phyloP scores from a whole-genome alignment of 2,329 filamentous ascomycete genomes.

The Coniochaeta hoffmannii region DNA sequence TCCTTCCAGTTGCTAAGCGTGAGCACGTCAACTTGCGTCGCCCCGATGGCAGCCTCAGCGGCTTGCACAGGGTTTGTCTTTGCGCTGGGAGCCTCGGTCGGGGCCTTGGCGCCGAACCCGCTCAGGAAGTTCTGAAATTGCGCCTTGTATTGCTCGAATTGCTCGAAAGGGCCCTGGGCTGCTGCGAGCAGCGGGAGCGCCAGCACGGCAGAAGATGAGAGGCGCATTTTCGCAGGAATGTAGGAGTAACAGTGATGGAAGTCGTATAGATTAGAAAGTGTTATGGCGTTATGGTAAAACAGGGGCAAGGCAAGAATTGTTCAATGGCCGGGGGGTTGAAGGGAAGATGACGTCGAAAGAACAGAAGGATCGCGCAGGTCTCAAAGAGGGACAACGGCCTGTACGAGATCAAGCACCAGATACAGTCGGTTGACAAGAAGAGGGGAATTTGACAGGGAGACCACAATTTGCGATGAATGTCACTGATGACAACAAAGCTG shows the following conservation, averaged over 20 bases:
- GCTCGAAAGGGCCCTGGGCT: slow-evolving; percentile 33
- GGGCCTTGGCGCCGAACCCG: slow-evolving; percentile 43
- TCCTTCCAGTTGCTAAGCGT: slow-evolving; percentile 66
- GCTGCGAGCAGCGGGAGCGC: slow-evolving; percentile 49
- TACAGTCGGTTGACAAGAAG: neutral
- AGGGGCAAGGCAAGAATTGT: neutral
- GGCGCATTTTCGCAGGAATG: slow-evolving; percentile 45
- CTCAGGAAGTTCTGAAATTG: slow-evolving; percentile 59
- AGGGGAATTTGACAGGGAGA: neutral
- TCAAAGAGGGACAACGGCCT: neutral
- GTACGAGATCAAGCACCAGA: neutral
- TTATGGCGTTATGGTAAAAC: neutral
- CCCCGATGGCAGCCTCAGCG: slow-evolving; percentile 36
- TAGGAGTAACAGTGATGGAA: neutral
- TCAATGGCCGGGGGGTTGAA: neutral
- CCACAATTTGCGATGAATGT: neutral
- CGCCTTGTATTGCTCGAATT: slow-evolving; percentile 49
- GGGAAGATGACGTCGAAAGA: neutral
- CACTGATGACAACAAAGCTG: neutral
- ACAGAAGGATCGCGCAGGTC: neutral
- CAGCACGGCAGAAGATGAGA: slow-evolving; percentile 42
- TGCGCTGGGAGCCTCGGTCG: slow-evolving; percentile 32
- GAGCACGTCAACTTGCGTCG: slow-evolving; percentile 44
- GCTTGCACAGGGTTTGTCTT: slow-evolving; percentile 35
- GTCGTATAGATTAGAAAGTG: neutral